Evolutionary conservation across 495 filamentous ascomycete species (phyloP), one percentile per base, ranked within the genome.

Genomic region (Neurospora sp.): DNA sequence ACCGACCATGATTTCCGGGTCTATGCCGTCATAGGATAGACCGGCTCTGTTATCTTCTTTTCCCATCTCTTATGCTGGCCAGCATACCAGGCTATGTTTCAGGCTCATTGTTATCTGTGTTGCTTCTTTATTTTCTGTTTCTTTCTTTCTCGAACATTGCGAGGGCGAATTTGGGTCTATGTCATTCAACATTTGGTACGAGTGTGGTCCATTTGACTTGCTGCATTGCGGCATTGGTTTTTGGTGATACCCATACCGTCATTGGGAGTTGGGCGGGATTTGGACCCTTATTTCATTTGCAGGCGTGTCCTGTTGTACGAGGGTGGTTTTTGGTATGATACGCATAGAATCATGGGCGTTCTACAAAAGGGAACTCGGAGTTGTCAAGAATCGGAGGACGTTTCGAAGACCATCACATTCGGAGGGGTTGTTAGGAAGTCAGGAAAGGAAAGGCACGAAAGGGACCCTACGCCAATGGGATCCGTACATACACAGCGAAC

Each of bases 151-250:
- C 22, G 1, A 18, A 66, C 53, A 66, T 66, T 66, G 53, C 53
- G 53, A 66, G 53, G 53, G 53, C 53, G 53, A 35, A 66, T 66
- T 20, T 75, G 73, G 72, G 68, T 76, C 46, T 40, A 70, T 73
- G 70, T 72, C 75, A 70, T 72, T 77, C 74, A 66, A 72, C 74
- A 72, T 75, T 72, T 78, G 75, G 76, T 73, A 74, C 68, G 77
- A 61, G 70, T 72, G 70, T 74, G 53, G 66, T 69, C 73, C 74
- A 76, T 77, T 61, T 75, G 78, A 69, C 73, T 76, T 31, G 70
- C 73, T 75, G 75, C 71, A 61, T 72, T 16, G 70, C 70, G 72
- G 72, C 41, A 72, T 37, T 40, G 46, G 72, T 48, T 66, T 71
- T 71, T 69, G 74, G 69, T 74, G 75, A 76, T 76, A 76, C 75